These are phyloP conservation scores for Alternaria triticina DNA, from an alignment of 2,329 filamentous ascomycete species.

Conservation along the genomic window DNA sequence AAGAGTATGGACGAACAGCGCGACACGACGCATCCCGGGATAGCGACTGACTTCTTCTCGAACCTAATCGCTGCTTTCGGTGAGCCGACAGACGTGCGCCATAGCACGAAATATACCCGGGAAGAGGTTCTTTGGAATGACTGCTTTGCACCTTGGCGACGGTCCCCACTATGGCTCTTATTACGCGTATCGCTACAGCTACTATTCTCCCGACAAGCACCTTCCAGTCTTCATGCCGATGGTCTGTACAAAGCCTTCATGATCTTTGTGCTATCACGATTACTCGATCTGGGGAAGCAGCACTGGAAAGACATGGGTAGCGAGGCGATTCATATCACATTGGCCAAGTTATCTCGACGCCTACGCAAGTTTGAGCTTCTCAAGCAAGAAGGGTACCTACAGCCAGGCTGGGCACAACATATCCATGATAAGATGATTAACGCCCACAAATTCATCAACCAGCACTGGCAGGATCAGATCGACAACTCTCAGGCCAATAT, in stretches of 20 bases:
- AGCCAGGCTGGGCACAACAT: slow-evolving; percentile 4
- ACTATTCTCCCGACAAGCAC: slow-evolving; percentile 32
- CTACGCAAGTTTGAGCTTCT: slow-evolving; percentile 30
- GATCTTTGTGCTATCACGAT: slow-evolving; percentile 57
- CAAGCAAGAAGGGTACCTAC: slow-evolving; percentile 5
- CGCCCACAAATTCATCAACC: slow-evolving; percentile 15
- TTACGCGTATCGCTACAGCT: slow-evolving; percentile 60
- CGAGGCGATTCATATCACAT: slow-evolving; percentile 15
- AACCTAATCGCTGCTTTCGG: slow-evolving; percentile 50
- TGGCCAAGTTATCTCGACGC: slow-evolving; percentile 30
- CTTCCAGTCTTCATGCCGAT: not conserved
- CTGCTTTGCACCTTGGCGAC: slow-evolving; percentile 53
- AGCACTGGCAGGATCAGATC: slow-evolving; percentile 14
- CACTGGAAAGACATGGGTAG: slow-evolving; percentile 12
- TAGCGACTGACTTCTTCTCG: slow-evolving; percentile 61
- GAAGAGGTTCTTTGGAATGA: slow-evolving; percentile 61
- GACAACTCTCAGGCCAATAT: slow-evolving; percentile 4
- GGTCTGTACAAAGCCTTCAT: slow-evolving; percentile 60
- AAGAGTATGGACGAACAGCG: slow-evolving; percentile 50
- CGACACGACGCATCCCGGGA: slow-evolving; percentile 57
- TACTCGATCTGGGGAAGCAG: slow-evolving; percentile 5
- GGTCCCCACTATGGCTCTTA: slow-evolving; percentile 63
- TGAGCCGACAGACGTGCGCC: slow-evolving; percentile 8
- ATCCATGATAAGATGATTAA: slow-evolving; percentile 2
- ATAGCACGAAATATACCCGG: slow-evolving; percentile 60